Evolutionary conservation across 2,329 filamentous ascomycete genomes (phyloP).

Genomic region (Lecanicillium sp.): DNA sequence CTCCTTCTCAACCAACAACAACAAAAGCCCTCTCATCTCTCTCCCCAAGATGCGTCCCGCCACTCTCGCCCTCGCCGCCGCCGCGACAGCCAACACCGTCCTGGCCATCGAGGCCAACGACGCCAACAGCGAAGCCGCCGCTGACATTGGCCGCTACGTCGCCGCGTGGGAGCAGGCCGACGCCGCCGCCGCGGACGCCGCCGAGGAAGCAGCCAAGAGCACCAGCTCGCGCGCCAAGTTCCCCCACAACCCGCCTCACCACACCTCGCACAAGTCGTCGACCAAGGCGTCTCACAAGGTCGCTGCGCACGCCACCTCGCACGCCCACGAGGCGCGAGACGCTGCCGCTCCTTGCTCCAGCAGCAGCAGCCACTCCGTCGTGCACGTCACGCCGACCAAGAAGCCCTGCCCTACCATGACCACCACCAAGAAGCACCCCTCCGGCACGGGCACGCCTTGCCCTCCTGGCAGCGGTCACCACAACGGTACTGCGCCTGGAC

Average conservation of each 20-base stretch:
- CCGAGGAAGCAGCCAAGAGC: neutral
- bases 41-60: conserved; percentile 6
- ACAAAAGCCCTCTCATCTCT: neutral
- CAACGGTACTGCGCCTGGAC: neutral
- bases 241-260: neutral
- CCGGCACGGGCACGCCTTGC: neutral
- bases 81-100: conserved; percentile 20
- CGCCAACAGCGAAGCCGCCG: conserved; percentile 9
- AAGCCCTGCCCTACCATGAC: neutral
- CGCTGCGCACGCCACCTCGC: too few relatives aligned
- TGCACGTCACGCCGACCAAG: neutral
- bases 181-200: neutral
- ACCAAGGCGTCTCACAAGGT: too few relatives aligned
- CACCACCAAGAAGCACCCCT: conserved; percentile 1
- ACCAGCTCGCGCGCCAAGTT: neutral
- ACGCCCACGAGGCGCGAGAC: too few relatives aligned
- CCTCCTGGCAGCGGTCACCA: neutral
- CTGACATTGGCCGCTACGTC: too few relatives aligned
- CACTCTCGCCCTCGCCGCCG: conserved; percentile 1
- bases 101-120: conserved; percentile 13
- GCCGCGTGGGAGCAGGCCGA: too few relatives aligned
- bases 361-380: neutral
- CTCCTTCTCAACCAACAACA: neutral
- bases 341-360: too few relatives aligned
- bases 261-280: neutral